A percentile compares a stretch with the other conserved stretches of the same genome.
These are phyloP conservation scores for Candida oleophila DNA, from an alignment of 805 yeast genomes.

Conservation along the genomic window DNA sequence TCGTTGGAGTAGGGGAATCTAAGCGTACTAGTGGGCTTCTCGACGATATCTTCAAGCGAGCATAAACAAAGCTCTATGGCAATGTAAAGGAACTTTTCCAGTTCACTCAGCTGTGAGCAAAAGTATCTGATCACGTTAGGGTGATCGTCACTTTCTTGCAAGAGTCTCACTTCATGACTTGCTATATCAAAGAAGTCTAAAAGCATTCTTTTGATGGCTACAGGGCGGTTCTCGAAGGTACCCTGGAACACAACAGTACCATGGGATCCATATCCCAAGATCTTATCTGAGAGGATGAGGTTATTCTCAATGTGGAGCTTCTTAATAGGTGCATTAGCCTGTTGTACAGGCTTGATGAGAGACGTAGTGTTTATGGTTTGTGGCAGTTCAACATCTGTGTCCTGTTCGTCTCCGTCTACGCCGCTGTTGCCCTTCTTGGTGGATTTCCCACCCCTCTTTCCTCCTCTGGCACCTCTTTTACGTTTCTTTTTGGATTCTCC, in stretches of 20 bases:
- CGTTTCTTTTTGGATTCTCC: constrained; percentile 52
- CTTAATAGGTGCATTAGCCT: constrained; percentile 20
- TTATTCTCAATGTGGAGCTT: constrained; percentile 47
- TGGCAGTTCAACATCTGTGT: constrained; percentile 6
- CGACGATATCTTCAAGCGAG: constrained; percentile 82
- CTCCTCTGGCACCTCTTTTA: constrained; percentile 86
- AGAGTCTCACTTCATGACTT: constrained; percentile 79
- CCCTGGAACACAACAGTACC: constrained; percentile 96
- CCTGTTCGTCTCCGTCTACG: constrained; percentile 14
- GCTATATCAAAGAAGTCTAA: constrained; percentile 93
- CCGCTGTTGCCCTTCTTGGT: constrained; percentile 28
- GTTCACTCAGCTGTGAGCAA: constrained; percentile 78
- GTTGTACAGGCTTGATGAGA: constrained; percentile 8
- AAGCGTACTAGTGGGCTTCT: constrained; percentile 39
- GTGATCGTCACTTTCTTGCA: constrained; percentile 95
- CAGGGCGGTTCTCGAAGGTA: constrained; percentile 86
- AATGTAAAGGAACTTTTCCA: constrained; percentile 81
- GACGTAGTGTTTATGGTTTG: background rate
- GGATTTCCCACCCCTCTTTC: constrained; percentile 50
- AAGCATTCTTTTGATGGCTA: constrained; percentile 92
- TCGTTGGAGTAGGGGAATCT: constrained; percentile 25
- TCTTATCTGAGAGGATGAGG: constrained; percentile 62
- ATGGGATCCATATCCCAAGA: constrained; percentile 94
- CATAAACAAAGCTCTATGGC: constrained; percentile 91
- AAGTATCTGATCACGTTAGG: constrained; percentile 92